A percentile compares a stretch with the other conserved stretches of the same genome.
phyloP scores from a whole-genome alignment of 257 asterid species.

The Solanum habrochaites region DNA sequence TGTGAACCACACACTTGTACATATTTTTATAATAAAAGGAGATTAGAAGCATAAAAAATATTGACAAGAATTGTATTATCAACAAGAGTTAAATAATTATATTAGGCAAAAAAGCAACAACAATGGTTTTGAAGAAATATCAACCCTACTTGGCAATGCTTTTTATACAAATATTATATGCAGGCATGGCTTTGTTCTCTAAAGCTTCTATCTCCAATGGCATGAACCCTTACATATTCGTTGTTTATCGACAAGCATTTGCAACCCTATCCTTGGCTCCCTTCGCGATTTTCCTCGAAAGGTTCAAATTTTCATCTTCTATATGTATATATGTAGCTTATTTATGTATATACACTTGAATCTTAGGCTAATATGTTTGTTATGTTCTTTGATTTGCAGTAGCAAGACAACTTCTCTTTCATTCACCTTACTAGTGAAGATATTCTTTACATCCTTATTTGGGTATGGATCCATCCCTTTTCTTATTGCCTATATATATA shows the following conservation, averaged over 20 bases:
- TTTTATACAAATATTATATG: constrained; percentile 23
- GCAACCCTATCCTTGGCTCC: constrained; percentile 47
- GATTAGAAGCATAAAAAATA: neutral
- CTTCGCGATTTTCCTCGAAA: constrained; percentile 29
- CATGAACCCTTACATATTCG: constrained; percentile 49
- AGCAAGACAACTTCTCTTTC: constrained; percentile 21
- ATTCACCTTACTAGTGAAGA: constrained; percentile 27
- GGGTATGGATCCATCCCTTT: constrained; percentile 26
- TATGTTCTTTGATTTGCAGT: constrained; percentile 15
- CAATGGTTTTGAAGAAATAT: constrained; percentile 6
- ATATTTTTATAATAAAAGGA: neutral
- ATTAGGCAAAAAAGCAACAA: neutral
- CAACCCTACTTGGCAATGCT: constrained; percentile 36
- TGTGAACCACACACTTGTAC: neutral
- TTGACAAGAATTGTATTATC: neutral
- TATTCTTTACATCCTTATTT: constrained; percentile 27
- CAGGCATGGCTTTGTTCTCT: constrained; percentile 44
- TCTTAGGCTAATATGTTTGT: neutral
- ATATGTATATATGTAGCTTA: no score
- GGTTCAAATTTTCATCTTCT: neutral
- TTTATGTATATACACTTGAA: neutral
- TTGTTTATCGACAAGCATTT: constrained; percentile 42
- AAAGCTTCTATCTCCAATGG: constrained; percentile 51
- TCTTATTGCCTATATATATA: neutral
- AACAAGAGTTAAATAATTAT: neutral